phyloP scores from a whole-genome alignment of 225 moss, liverwort and hornwort genomes.

The Thuidium tamariscinum region DNA sequence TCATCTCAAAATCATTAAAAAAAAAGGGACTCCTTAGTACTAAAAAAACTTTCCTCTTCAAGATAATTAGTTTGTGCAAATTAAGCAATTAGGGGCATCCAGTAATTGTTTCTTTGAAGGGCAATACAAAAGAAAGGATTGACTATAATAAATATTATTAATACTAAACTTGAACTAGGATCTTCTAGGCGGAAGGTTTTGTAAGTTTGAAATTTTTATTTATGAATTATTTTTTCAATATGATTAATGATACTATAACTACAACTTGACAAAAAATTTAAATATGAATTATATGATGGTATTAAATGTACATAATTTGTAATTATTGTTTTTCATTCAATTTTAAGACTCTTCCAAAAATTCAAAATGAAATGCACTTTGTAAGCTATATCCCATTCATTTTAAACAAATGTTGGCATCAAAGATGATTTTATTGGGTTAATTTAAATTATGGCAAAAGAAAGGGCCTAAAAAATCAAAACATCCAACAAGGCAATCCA shows the following conservation, averaged over 20 bases:
- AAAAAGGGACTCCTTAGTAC: no score
- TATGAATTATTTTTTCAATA: not conserved
- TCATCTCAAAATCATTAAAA: no score
- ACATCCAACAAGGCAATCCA: not conserved
- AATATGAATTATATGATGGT: not conserved
- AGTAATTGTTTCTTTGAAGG: not conserved
- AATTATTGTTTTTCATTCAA: not conserved
- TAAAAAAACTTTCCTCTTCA: no score
- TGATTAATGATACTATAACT: not conserved
- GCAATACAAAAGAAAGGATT: not conserved
- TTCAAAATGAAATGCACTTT: not conserved
- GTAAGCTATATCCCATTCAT: not conserved
- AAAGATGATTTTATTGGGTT: not conserved
- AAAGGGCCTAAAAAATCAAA: not conserved
- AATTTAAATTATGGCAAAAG: not conserved
- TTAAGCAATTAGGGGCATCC: no score
- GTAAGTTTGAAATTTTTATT: not conserved
- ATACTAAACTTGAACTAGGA: not conserved
- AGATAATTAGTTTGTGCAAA: no score
- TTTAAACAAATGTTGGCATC: not conserved
- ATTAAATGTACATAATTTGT: not conserved
- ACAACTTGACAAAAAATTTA: no score
- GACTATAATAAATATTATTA: not conserved
- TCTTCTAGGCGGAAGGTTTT: rapidly evolving
- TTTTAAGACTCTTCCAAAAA: not conserved